Conservation (phyloP, 805 yeast genomes). For the Wickerhamiella occidentalis region DNA sequence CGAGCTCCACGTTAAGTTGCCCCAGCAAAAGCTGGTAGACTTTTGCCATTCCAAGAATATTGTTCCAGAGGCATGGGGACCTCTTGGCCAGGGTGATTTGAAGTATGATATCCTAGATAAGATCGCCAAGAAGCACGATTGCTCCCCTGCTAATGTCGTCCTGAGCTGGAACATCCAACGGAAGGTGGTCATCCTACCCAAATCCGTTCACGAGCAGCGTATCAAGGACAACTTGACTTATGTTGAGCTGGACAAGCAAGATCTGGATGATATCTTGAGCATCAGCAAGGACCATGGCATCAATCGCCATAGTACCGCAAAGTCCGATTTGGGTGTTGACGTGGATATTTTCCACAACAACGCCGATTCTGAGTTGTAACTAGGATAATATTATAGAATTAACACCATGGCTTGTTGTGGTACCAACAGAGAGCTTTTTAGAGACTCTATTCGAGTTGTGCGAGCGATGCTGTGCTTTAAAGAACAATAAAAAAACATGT, state of each 20-base stretch:
- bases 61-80: conserved; percentile 61
- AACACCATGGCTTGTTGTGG: too few relatives aligned
- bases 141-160: conserved; percentile 23
- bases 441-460: too few relatives aligned
- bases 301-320: background rate
- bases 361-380: background rate
- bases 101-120: conserved; percentile 40
- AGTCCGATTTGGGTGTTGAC: background rate
- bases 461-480: too few relatives aligned
- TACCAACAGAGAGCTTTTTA: too few relatives aligned
- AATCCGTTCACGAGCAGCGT: conserved; percentile 37
- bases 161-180: conserved; percentile 32
- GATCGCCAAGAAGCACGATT: conserved; percentile 45
- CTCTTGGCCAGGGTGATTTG: conserved; percentile 58
- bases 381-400: too few relatives aligned
- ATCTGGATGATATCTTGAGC: background rate
- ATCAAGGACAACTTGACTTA: background rate
- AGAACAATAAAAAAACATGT: too few relatives aligned
- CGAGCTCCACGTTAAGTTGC: conserved; percentile 63
- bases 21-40: conserved; percentile 47
- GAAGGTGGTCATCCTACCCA: conserved; percentile 52
- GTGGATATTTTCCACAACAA: background rate
- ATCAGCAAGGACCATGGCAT: background rate
- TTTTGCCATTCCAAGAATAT: conserved; percentile 43
- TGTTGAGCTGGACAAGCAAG: background rate